Percentiles rank a stretch among this genome's conserved stretches.
Conservation (phyloP, 1,284 basidiomycete species). For the Ceratobasidium sp. region DNA sequence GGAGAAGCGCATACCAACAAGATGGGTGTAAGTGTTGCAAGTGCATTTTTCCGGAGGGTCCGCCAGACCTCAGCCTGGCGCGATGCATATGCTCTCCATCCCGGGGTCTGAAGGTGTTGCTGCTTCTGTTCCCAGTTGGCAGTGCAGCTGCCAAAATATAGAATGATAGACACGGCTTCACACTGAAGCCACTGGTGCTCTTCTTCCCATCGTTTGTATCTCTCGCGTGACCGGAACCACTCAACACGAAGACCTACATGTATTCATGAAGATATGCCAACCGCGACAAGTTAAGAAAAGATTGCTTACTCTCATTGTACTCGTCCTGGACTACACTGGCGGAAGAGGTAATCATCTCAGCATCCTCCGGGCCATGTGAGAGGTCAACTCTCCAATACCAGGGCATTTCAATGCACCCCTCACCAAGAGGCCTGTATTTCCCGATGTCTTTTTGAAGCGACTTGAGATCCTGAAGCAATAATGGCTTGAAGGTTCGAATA, state of each 20-base stretch:
- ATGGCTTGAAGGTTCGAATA: background rate
- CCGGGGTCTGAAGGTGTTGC: too few relatives aligned
- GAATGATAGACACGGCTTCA: background rate
- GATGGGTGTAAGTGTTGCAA: too few relatives aligned
- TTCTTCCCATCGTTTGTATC: background rate
- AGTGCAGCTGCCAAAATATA: too few relatives aligned
- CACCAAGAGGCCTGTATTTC: background rate
- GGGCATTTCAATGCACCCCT: background rate
- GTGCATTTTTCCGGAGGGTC: too few relatives aligned
- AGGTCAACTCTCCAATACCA: conserved; percentile 29
- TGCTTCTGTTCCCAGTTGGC: too few relatives aligned
- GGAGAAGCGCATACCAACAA: too few relatives aligned
- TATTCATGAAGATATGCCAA: background rate
- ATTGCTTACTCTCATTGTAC: background rate
- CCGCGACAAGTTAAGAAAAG: too few relatives aligned
- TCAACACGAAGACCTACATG: conserved; percentile 10
- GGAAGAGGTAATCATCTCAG: too few relatives aligned
- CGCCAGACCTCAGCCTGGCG: too few relatives aligned
- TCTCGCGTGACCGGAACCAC: background rate
- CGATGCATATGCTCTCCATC: too few relatives aligned
- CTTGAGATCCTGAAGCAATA: background rate
- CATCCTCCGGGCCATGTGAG: too few relatives aligned
- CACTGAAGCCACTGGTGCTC: background rate
- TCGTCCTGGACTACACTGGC: too few relatives aligned
- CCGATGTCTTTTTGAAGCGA: background rate